Base-by-base conservation (phyloP, 495 filamentous ascomycete genomes). In the Viridothelium virens region DNA sequence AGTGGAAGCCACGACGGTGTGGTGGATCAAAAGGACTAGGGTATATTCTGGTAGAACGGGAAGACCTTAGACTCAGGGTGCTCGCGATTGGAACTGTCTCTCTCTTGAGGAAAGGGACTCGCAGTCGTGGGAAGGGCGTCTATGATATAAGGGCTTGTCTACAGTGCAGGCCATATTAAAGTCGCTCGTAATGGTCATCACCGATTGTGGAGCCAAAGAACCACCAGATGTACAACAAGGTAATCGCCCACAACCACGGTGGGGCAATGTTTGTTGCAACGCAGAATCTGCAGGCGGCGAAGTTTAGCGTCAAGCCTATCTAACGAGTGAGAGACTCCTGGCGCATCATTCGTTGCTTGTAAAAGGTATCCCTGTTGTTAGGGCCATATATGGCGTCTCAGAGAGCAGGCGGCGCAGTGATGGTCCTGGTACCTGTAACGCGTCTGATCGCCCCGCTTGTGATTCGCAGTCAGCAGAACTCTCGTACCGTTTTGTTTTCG, bases 271-370 rank as follows among this genome's bases (percentile, higher is more conserved):
- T 59, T 6, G n/a, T 9, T 59, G 53, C 53, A 59, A 59, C 53
- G 36, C 31, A 59, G 53, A 59, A n/a, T 59, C 53, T 59, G 53
- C 53, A 36, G 25, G 14, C 53, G 53, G 53, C 53, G 18, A 36
- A 7, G 31, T n/a, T 36, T 59, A 59, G 53, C 53, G 53, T 36
- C 53, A 36, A 33, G 53, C 53, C 53, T 59, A 59, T 59, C 53
- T 3, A 33, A 59, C 25, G 53, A 18, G n/a, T 59, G 53, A 4
- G 53, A 59, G 31, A 59, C 53, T 33, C 25, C 53, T 36, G 6
- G 25, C 5, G 14, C 6, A 31, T 36, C 11, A 59, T 59, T 59
- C 53, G 53, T 36, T 18, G 10, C 36, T 59, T 59, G 53, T 4
- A 4, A 59, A n/a, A 7, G 31, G 7, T 31, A 59, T 36, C 53